Conservation (phyloP, 139 green algal genomes). For the Diplosphaera chodatii region DNA sequence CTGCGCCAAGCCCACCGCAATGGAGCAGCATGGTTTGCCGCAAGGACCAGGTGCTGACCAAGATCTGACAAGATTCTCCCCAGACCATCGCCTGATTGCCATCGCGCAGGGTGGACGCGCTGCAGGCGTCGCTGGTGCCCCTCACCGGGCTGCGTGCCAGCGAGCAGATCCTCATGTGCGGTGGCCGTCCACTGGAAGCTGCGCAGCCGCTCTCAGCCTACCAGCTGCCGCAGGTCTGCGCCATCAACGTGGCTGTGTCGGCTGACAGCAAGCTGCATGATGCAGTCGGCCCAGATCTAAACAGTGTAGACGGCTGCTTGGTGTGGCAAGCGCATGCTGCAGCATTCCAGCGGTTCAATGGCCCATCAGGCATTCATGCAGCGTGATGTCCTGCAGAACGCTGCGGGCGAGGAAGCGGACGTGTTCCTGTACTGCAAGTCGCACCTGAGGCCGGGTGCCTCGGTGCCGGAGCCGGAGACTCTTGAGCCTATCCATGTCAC, state of each 20-base stretch:
- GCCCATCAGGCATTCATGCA: too few species aligned
- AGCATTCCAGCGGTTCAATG: too few species aligned
- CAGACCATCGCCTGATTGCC: not conserved
- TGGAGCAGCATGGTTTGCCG: too few species aligned
- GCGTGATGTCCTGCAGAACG: slow-evolving; percentile 1
- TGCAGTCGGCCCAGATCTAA: too few species aligned
- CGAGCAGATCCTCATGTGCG: slow-evolving; percentile 82
- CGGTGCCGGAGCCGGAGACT: slow-evolving; percentile 32
- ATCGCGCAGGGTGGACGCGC: slow-evolving; percentile 59
- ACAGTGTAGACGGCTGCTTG: too few species aligned
- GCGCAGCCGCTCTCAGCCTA: slow-evolving; percentile 56
- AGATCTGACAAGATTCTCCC: too few species aligned
- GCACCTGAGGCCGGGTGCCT: slow-evolving; percentile 37
- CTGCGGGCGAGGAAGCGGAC: slow-evolving; percentile 34
- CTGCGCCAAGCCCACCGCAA: too few species aligned
- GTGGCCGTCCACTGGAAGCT: slow-evolving; percentile 60
- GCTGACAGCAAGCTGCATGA: not conserved
- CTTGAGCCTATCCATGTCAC: slow-evolving; percentile 26
- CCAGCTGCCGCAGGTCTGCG: slow-evolving; percentile 55
- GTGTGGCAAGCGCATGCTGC: too few species aligned
- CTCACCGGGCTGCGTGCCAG: slow-evolving; percentile 56
- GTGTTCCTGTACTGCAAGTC: slow-evolving; percentile 74
- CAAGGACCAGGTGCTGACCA: not conserved
- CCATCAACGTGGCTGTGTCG: not conserved
- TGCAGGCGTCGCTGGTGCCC: slow-evolving; percentile 67